These are phyloP conservation scores for Phyllosticta citriasiana DNA, from an alignment of 2,329 filamentous ascomycete genomes.

Conservation along the genomic window DNA sequence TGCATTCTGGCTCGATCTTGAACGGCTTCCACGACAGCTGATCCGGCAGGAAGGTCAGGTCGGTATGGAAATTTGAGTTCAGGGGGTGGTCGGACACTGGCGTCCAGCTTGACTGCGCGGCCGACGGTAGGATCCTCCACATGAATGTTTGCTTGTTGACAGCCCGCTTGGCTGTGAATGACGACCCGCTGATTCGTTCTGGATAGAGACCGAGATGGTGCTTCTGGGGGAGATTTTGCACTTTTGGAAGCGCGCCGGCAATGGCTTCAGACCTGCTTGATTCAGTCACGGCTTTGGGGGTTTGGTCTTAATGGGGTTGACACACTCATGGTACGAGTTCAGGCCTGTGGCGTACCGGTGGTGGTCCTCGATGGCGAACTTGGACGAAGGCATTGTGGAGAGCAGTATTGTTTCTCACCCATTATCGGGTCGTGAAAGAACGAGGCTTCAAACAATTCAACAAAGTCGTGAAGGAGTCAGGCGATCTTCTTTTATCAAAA, in stretches of 20 bases:
- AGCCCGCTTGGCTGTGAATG: slow-evolving; percentile 34
- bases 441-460: background rate
- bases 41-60: slow-evolving; percentile 39
- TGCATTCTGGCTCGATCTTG: slow-evolving; percentile 42
- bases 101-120: slow-evolving; percentile 25
- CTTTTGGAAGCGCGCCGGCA: slow-evolving; percentile 33
- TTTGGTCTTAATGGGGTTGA: background rate
- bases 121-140: slow-evolving; percentile 35
- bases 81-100: slow-evolving; percentile 20
- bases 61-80: slow-evolving; percentile 24
- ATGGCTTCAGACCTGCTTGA: slow-evolving; percentile 27
- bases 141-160: slow-evolving; percentile 36
- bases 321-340: background rate
- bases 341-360: background rate
- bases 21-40: slow-evolving; percentile 37
- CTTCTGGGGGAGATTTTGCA: slow-evolving; percentile 34
- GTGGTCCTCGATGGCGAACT: background rate
- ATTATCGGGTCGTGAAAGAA: too few species aligned
- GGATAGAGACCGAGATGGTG: slow-evolving; percentile 36
- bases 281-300: background rate
- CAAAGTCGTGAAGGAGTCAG: background rate
- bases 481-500: too few species aligned
- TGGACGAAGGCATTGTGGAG: background rate
- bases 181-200: slow-evolving; percentile 36
- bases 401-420: too few species aligned